Base-by-base conservation (phyloP, 306 rosid genomes). In the Casuarina glauca region DNA sequence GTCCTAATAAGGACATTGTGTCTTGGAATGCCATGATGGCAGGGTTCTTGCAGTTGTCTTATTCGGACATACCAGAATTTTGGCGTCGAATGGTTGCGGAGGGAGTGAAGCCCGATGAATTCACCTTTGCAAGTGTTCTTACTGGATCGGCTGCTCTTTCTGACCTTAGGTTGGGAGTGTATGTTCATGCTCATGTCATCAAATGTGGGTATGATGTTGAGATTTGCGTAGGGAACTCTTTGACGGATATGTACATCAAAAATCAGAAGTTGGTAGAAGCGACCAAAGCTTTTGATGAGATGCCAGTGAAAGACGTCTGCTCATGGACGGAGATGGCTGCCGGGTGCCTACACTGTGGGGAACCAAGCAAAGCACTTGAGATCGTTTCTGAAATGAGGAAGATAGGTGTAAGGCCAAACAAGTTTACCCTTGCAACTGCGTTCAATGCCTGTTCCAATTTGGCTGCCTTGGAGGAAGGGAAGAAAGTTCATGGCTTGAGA, bases 301-400 rank as follows among this genome's bases (percentile, higher is more conserved):
- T 87, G 87, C 85, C 93, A 74, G 63, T 44, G 17, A 87, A 78
- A 82, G 95, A 92, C 73, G 95, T 86, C 58, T 83, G 90, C 74
- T 87, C 95, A 62, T 90, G 97, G 95, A 87, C 97, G 52, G 88
- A 87, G 69, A 88, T 90, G 88, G 95, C 93, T 16, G 82, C 87
- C 1, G 93, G 97, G 19, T 92, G 90, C 79, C 82, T 90, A 38
- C 90, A 72, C 36, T 87, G 79, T 32, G 95, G 91, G 76, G 84
- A 87, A 66, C 93, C 93, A 46, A 81, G 86, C 44, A 84, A 80
- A 71, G 86, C 93, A 13, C 90, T 92, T 53, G 82, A 78, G 53
- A 83, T 88, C 66, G 39, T 90, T 82, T 60, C 72, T 13, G 58
- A 70, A 19, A 92, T 90, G 97, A 88, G 52, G 79, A 63, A 61